Evolutionary conservation across 1,139 yeast genomes (phyloP).

Genomic region (Scheffersomyces segobiensis): DNA sequence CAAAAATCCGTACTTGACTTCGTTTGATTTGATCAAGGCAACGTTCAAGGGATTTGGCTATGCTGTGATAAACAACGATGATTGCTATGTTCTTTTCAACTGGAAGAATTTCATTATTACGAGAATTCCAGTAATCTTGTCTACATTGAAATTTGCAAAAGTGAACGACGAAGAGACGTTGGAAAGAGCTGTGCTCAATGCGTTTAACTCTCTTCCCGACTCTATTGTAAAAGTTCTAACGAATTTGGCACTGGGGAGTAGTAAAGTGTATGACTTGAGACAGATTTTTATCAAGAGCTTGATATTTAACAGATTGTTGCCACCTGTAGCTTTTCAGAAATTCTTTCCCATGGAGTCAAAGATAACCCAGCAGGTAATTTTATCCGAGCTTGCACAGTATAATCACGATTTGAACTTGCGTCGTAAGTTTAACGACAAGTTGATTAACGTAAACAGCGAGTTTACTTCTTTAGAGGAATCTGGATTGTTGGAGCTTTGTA

Average conservation of each 20-base stretch:
- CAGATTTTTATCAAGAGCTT: slow-evolving; percentile 58
- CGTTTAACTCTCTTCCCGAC: slow-evolving; percentile 16
- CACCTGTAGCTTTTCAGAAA: slow-evolving; percentile 42
- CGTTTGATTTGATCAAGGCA: slow-evolving; percentile 22
- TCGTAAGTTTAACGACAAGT: slow-evolving; percentile 26
- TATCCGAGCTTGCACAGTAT: slow-evolving; percentile 9
- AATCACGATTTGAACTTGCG: slow-evolving; percentile 8
- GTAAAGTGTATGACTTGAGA: slow-evolving; percentile 48
- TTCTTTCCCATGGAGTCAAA: slow-evolving; percentile 38
- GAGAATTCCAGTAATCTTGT: slow-evolving; percentile 26
- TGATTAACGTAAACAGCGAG: slow-evolving; percentile 52
- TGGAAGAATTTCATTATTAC: slow-evolving; percentile 39
- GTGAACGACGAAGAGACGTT: slow-evolving; percentile 8
- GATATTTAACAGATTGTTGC: slow-evolving; percentile 34
- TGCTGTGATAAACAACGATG: slow-evolving; percentile 17
- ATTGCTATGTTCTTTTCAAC: slow-evolving; percentile 27
- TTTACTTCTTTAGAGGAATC: slow-evolving; percentile 56
- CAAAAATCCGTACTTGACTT: slow-evolving; percentile 12
- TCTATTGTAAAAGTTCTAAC: slow-evolving; percentile 8
- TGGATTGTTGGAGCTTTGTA: slow-evolving; percentile 41
- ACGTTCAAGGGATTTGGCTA: slow-evolving; percentile 21
- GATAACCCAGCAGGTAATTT: slow-evolving; percentile 27
- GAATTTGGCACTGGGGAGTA: slow-evolving; percentile 8
- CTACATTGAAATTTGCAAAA: slow-evolving; percentile 13
- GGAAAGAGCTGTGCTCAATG: slow-evolving; percentile 15